These are phyloP conservation scores for Mycena amicta DNA, from an alignment of 768 basidiomycete genomes.

Conservation along the genomic window DNA sequence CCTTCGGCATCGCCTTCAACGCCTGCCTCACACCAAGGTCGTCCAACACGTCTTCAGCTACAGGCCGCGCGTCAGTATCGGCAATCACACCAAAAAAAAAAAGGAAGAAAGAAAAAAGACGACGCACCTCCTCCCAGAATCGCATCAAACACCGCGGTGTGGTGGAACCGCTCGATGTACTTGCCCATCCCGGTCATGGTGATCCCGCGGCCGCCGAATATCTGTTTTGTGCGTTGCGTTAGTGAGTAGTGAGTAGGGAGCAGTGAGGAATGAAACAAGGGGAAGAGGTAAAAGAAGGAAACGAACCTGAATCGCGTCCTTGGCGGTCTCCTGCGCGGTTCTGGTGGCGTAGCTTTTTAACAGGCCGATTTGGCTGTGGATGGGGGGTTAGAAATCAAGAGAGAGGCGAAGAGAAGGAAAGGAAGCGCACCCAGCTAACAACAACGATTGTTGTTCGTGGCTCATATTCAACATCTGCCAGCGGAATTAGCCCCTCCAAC, in stretches of 20 bases:
- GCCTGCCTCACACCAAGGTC: slow-evolving; percentile 64
- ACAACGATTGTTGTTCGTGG: slow-evolving; percentile 68
- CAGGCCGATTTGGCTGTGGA: neutral
- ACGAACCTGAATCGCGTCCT: slow-evolving; percentile 58
- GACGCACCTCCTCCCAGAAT: no score
- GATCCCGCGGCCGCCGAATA: slow-evolving; percentile 82
- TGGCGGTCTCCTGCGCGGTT: slow-evolving; percentile 1
- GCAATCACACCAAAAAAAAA: no score
- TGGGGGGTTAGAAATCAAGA: neutral
- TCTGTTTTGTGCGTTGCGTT: neutral
- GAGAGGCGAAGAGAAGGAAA: neutral
- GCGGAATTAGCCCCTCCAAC: slow-evolving; percentile 1
- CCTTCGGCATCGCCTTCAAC: slow-evolving; percentile 53
- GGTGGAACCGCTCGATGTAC: slow-evolving; percentile 51
- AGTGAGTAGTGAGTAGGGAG: neutral
- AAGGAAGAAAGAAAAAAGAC: no score
- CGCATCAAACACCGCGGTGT: slow-evolving; percentile 37
- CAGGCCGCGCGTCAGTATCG: no score
- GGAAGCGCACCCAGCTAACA: slow-evolving; percentile 25
- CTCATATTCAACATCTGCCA: slow-evolving; percentile 90
- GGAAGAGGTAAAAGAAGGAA: no score
- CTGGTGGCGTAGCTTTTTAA: neutral
- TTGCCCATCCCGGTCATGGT: slow-evolving; percentile 75
- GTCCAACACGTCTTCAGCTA: neutral
- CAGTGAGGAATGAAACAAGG: no score